Percentiles rank a stretch among this genome's conserved stretches.
These are phyloP conservation scores for Nannizzia gypsea DNA, from an alignment of 2,329 filamentous ascomycete species.

Conservation along the genomic window DNA sequence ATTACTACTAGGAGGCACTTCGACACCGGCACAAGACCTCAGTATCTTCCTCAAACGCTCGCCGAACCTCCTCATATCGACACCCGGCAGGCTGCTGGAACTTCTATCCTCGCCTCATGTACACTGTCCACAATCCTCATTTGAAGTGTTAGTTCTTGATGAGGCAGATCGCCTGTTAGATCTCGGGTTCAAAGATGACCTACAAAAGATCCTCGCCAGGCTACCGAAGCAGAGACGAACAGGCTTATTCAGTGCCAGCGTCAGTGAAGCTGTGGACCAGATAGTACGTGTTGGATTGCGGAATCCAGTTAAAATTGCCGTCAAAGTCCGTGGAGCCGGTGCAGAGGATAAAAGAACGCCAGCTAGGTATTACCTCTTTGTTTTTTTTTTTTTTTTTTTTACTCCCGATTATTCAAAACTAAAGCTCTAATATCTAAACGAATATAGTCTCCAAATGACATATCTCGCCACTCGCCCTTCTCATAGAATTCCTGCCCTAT, in stretches of 20 bases:
- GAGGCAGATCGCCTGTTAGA: conserved; percentile 89
- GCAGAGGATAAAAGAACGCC: conserved; percentile 78
- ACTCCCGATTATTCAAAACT: background rate
- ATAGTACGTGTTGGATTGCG: conserved; percentile 83
- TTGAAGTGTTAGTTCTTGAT: conserved; percentile 85
- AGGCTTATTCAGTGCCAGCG: conserved; percentile 84
- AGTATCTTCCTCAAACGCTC: conserved; percentile 71
- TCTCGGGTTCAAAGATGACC: conserved; percentile 81
- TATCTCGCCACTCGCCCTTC: conserved; percentile 65
- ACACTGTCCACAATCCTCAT: conserved; percentile 75
- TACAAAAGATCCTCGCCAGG: conserved; percentile 71
- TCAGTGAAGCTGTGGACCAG: conserved; percentile 90
- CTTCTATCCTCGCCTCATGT: conserved; percentile 77
- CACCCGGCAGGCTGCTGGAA: conserved; percentile 79
- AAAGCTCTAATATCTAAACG: background rate
- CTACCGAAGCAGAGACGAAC: conserved; percentile 89
- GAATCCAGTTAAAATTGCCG: conserved; percentile 89
- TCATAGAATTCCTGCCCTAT: conserved; percentile 66
- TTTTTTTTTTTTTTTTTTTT: too few relatives aligned
- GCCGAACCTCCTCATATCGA: conserved; percentile 81
- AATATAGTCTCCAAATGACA: conserved; percentile 64
- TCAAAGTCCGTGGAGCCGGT: conserved; percentile 72
- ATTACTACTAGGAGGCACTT: conserved; percentile 69
- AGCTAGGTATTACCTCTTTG: conserved; percentile 42
- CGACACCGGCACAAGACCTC: conserved; percentile 70